Evolutionary conservation across 2,329 filamentous ascomycete species (phyloP).

Genomic region (Dactylella cylindrospora): DNA sequence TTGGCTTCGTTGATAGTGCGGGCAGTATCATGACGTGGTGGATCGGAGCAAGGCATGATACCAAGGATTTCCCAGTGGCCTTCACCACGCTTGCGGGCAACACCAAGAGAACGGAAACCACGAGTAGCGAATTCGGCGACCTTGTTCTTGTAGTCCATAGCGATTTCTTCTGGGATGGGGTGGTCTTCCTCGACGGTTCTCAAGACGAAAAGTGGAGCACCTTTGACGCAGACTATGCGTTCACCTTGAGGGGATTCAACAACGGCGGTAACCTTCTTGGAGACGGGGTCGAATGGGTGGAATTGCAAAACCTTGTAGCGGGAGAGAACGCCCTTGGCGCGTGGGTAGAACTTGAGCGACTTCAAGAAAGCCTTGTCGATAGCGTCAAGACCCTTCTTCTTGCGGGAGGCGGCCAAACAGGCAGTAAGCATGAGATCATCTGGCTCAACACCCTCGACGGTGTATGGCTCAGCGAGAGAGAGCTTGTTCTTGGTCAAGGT

Average conservation of each 20-base stretch:
- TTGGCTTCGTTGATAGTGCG: conserved; percentile 90
- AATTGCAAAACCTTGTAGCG: conserved; percentile 85
- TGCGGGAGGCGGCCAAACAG: conserved; percentile 83
- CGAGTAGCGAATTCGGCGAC: conserved; percentile 87
- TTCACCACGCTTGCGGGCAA: conserved; percentile 83
- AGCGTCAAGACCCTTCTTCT: conserved; percentile 93
- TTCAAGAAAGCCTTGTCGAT: conserved; percentile 96
- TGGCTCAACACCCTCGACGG: conserved; percentile 75
- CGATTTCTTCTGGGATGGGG: conserved; percentile 72
- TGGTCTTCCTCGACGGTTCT: conserved; percentile 86
- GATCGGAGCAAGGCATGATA: conserved; percentile 92
- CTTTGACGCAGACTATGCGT: conserved; percentile 85
- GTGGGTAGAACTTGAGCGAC: conserved; percentile 76
- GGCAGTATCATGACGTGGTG: conserved; percentile 84
- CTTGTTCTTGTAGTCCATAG: conserved; percentile 86
- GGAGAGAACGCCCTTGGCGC: conserved; percentile 74
- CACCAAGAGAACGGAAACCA: conserved; percentile 91
- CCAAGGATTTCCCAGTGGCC: conserved; percentile 86
- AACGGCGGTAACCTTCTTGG: conserved; percentile 84
- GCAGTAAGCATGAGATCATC: conserved; percentile 92
- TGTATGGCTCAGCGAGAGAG: conserved; percentile 80
- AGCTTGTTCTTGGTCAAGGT: conserved; percentile 94
- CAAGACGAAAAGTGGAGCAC: conserved; percentile 82
- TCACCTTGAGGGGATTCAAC: conserved; percentile 82
- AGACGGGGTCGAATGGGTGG: conserved; percentile 86